A percentile compares a stretch with the other conserved stretches of the same genome.
phyloP scores from a whole-genome alignment of 305 asterid genomes.

The Nicotiana rustica region DNA sequence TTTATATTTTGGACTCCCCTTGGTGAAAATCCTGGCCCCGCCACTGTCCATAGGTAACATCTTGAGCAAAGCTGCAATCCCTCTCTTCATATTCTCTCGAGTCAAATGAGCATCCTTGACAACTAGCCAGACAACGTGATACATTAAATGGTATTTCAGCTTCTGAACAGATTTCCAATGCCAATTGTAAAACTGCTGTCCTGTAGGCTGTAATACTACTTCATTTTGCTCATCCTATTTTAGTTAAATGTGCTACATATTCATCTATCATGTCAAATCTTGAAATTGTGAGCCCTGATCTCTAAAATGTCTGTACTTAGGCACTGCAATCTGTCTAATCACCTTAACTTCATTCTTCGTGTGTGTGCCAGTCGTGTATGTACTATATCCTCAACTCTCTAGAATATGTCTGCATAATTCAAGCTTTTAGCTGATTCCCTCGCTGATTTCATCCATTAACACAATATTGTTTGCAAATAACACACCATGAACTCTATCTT shows the following conservation, averaged over 20 bases:
- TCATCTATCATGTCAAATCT: neutral
- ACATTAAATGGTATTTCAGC: too few species aligned
- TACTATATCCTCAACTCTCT: neutral
- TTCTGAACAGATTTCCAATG: too few species aligned
- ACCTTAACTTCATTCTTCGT: neutral
- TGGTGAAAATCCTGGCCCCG: too few species aligned
- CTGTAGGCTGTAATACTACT: neutral
- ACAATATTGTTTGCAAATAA: neutral
- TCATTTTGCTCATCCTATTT: constrained; percentile 12
- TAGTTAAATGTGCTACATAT: neutral
- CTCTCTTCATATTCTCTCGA: too few species aligned
- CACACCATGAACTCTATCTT: constrained; percentile 17
- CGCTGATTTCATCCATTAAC: neutral
- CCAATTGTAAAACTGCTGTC: too few species aligned
- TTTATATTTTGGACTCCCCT: too few species aligned
- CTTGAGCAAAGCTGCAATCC: too few species aligned
- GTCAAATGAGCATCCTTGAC: too few species aligned
- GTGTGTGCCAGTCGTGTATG: neutral
- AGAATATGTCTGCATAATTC: neutral
- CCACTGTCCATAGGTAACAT: too few species aligned
- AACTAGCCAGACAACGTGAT: too few species aligned
- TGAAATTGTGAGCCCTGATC: neutral
- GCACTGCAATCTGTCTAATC: neutral
- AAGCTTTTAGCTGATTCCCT: constrained; percentile 14
- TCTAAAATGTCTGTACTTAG: constrained; percentile 2